Conservation (phyloP, 495 filamentous ascomycete species). For the Lasiosphaeria ovina region DNA sequence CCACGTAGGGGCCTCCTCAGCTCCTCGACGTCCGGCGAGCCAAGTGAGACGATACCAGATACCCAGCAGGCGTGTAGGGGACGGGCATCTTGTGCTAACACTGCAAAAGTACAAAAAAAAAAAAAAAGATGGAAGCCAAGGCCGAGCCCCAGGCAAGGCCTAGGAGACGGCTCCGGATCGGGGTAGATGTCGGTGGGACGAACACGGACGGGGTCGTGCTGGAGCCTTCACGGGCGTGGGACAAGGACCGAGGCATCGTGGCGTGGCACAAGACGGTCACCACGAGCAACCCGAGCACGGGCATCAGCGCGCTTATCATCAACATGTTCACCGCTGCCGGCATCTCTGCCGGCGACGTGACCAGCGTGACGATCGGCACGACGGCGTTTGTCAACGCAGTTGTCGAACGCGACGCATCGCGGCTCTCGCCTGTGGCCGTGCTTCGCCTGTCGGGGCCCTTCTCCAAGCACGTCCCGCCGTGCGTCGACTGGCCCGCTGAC, state of each 20-base stretch:
- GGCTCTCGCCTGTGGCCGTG: constrained; percentile 54
- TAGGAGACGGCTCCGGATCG: constrained; percentile 32
- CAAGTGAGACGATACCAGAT: too few species aligned
- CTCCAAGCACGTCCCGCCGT: constrained; percentile 55
- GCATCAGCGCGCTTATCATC: constrained; percentile 51
- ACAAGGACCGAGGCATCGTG: constrained; percentile 44
- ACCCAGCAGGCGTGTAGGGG: too few species aligned
- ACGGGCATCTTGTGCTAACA: too few species aligned
- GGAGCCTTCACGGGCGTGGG: constrained; percentile 43
- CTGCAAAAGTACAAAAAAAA: too few species aligned
- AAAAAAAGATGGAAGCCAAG: too few species aligned
- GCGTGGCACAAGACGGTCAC: constrained; percentile 58
- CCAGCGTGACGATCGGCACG: constrained; percentile 60
- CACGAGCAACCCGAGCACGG: constrained; percentile 53
- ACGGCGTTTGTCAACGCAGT: constrained; percentile 66
- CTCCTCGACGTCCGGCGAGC: too few species aligned
- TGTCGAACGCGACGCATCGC: constrained; percentile 51
- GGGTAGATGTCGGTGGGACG: constrained; percentile 54
- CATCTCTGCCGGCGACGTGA: constrained; percentile 42
- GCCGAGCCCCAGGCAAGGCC: too few species aligned
- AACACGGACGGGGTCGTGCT: constrained; percentile 62
- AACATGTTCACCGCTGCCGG: constrained; percentile 35
- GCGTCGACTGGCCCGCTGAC: constrained; percentile 47
- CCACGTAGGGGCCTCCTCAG: too few species aligned
- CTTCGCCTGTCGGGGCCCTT: constrained; percentile 54